Evolutionary conservation across 2,329 filamentous ascomycete species (phyloP).

Genomic region (Neonectria faginata): DNA sequence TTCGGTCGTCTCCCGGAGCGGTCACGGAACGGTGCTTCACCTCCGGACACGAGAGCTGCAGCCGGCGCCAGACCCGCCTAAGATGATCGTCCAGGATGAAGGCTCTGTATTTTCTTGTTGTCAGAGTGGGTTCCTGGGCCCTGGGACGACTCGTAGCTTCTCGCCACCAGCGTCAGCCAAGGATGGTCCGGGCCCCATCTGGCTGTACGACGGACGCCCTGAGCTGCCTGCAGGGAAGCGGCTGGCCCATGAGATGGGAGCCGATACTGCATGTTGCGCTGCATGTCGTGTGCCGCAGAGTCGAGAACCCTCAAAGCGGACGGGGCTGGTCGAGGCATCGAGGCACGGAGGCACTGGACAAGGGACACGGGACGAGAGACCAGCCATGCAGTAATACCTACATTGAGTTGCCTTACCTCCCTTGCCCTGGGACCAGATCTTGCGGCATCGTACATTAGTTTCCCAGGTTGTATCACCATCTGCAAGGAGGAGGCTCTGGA

Average conservation of each 20-base stretch:
- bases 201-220: conserved; percentile 15
- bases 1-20: conserved; percentile 10
- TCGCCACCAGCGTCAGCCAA: conserved; percentile 32
- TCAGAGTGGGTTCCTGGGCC: conserved; percentile 25
- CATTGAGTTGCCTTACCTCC: conserved; percentile 38
- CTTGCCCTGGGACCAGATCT: conserved; percentile 44
- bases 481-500: conserved; percentile 22
- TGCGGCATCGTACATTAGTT: conserved; percentile 44
- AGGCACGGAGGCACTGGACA: conserved; percentile 28
- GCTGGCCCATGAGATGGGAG: conserved; percentile 36
- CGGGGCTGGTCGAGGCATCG: conserved; percentile 27
- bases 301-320: conserved; percentile 18
- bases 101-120: conserved; percentile 3
- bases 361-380: conserved; percentile 20
- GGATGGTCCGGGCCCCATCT: conserved; percentile 26
- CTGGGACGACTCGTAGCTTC: conserved; percentile 23
- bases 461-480: conserved; percentile 35
- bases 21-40: conserved; percentile 20
- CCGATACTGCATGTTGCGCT: conserved; percentile 42
- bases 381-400: conserved; percentile 29
- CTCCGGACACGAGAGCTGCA: conserved; percentile 22
- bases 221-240: conserved; percentile 24
- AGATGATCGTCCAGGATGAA: conserved; percentile 18
- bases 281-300: conserved; percentile 30
- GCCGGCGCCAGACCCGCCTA: conserved; percentile 17